Evolutionary conservation across 2,329 filamentous ascomycete species (phyloP), one percentile per base, ranked within the genome.

Genomic region (Tolypocladium paradoxum): DNA sequence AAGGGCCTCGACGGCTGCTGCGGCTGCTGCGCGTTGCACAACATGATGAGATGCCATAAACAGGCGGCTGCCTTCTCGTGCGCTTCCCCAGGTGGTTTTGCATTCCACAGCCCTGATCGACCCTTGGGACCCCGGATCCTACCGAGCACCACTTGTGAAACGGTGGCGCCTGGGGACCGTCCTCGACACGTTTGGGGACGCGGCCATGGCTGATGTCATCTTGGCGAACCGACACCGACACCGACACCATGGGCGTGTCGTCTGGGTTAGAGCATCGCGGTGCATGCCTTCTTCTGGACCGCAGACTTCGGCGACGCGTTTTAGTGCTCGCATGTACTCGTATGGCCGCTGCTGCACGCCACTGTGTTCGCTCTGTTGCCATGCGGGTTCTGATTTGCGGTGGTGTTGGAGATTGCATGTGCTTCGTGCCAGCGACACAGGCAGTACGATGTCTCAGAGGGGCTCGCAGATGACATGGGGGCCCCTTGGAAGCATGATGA

Each of bases 401-500:
- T 9, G 20, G 22, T 9, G 33, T 24, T 49, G 33, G 47, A 34
- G 47, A 36, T 49, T 49, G 47, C 31, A 37, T 49, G 33, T 37
- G n/a, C n/a, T n/a, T n/a, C n/a, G n/a, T n/a, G n/a, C 34, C 33
- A 33, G 47, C 33, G 35, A 48, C 47, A 36, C 22, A 18, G 48
- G 34, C 24, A 45, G 37, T 22, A 22, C 22, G 22, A n/a, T 46
- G 43, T 40, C 35, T 40, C 36, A 24, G 49, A 24, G 49, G 48
- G 24, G 37, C 49, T 51, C 35, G 58, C 55, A 63, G 59, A 60
- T 57, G 55, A 49, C 50, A 48, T 55, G 53, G 56, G 57, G 58
- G 57, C 54, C 53, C 56, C 54, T 53, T 46, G 43, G 51, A 62
- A 61, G 62, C 58, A 66, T 58, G 61, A 67, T 65, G 64, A 64